Percentiles rank a stretch among this genome's conserved stretches.
Evolutionary conservation across 2,329 filamentous ascomycete species (phyloP).

Genomic region (Aspergillus unguis): DNA sequence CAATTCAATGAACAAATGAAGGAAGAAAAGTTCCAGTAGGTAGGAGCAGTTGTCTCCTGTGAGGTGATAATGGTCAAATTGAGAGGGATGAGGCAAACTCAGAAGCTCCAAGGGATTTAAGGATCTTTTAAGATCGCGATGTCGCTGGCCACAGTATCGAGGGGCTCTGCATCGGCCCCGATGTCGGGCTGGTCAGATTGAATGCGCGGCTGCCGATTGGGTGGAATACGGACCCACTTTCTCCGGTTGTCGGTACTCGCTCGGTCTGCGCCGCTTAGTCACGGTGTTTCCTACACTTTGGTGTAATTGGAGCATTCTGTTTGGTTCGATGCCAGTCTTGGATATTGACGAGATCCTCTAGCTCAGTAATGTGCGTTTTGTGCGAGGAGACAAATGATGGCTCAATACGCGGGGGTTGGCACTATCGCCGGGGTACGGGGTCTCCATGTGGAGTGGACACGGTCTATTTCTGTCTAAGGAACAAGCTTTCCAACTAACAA

Average conservation of each 20-base stretch:
- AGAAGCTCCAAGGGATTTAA: slow-evolving; percentile 21
- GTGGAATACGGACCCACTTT: slow-evolving; percentile 10
- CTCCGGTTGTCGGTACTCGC: slow-evolving; percentile 1
- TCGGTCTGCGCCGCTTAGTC: slow-evolving; percentile 17
- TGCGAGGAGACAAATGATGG: not conserved
- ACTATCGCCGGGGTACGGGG: too few species aligned
- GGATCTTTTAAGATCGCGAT: slow-evolving; percentile 27
- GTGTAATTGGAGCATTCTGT: slow-evolving; percentile 5
- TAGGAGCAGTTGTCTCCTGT: slow-evolving; percentile 1
- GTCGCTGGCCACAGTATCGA: slow-evolving; percentile 30
- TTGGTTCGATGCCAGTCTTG: slow-evolving; percentile 2
- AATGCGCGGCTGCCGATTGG: slow-evolving; percentile 27
- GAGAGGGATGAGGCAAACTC: not conserved
- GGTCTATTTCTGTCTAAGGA: too few species aligned
- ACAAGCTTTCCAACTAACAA: too few species aligned
- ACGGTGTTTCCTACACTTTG: slow-evolving; percentile 20
- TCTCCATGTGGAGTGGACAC: too few species aligned
- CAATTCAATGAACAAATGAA: not conserved
- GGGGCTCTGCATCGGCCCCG: slow-evolving; percentile 29
- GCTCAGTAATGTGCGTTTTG: not conserved
- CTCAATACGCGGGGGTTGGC: not conserved
- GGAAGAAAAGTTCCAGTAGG: not conserved
- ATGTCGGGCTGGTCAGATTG: slow-evolving; percentile 37
- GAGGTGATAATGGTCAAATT: not conserved
- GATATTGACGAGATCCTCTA: too few species aligned